Conservation (phyloP, 441 rosid genomes). For the Populus hybrid region DNA sequence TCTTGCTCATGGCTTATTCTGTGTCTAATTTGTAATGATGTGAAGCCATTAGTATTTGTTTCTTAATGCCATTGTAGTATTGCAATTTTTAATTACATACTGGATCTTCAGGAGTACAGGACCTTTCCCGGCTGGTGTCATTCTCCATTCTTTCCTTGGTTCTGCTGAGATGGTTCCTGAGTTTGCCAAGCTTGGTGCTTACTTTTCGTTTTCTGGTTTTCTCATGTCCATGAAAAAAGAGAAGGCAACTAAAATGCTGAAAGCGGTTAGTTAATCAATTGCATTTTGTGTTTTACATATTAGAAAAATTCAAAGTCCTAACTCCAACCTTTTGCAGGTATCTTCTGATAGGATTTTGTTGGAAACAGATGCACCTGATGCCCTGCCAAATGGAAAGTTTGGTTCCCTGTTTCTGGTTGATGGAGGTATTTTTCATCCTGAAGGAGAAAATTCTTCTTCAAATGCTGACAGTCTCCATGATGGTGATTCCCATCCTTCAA, state of each 20-base stretch:
- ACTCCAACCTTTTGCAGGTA: conserved; percentile 45
- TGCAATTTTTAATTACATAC: not conserved
- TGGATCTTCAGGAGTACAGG: conserved; percentile 53
- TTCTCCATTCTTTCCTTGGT: conserved; percentile 89
- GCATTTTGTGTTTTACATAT: conserved; percentile 1
- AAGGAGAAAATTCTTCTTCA: conserved; percentile 30
- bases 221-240: conserved; percentile 64
- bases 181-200: conserved; percentile 75
- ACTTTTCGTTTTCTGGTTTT: conserved; percentile 87
- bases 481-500: conserved; percentile 20
- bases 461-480: conserved; percentile 17
- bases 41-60: not conserved
- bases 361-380: conserved; percentile 97
- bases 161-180: conserved; percentile 91
- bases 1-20: not conserved
- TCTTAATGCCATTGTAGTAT: no score
- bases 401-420: conserved; percentile 51
- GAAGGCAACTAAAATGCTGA: conserved; percentile 67
- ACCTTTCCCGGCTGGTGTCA: conserved; percentile 80
- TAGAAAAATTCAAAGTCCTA: not conserved
- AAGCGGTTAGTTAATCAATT: conserved; percentile 47
- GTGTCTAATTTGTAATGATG: not conserved
- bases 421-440: conserved; percentile 38
- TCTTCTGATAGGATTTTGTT: conserved; percentile 71
- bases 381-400: conserved; percentile 51